Base-by-base conservation (phyloP, 768 basidiomycete species). In the Cyclocybe aegerita region DNA sequence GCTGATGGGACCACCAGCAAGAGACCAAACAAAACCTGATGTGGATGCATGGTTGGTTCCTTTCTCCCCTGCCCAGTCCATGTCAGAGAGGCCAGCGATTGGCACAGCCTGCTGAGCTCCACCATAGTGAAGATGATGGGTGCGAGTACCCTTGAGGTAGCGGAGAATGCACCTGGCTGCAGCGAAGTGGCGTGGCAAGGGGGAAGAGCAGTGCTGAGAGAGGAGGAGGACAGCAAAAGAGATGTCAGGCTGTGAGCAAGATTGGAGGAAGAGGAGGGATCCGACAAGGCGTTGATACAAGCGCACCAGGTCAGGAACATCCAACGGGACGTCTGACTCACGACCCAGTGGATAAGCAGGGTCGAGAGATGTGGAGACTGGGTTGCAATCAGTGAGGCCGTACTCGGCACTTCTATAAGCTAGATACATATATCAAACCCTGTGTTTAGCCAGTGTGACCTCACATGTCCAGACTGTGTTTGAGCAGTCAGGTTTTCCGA, bases 131-230 rank as follows among this genome's bases (percentile, higher is more conserved):
- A 64, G 45, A 14, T 43, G 49, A 31, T 57, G 47, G 12, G 58
- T 31, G 7, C 47, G 31, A 4, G 57, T 65, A 1, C 60, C 62
- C 37, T 59, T 62, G 6, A 81, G 59, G 54, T 79, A 81, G 2
- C 65, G 58, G 38, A 75, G 63, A 17, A 78, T 51, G n/a, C 65
- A 65, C 46, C 72, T 72, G 7, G 69, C 62, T 3, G 71, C 71
- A 0, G 56, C 52, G 66, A 72, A 76, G 50, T 80, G 76, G 1
- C 48, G 46, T 1, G 36, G 33, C 6, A 55, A 57, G 0, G 73
- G 74, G 48, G 71, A 69, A 1, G 49, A 36, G 8, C 60, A 54
- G 57, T 69, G 77, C 16, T 68, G 70, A 4, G 63, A 54, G 0
- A 78, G 54, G 0, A 46, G 29, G 9, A 50, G 23, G n/a, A n/a